Evolutionary conservation across 2,329 filamentous ascomycete species (phyloP).

Genomic region (Bipolaris victoriae): DNA sequence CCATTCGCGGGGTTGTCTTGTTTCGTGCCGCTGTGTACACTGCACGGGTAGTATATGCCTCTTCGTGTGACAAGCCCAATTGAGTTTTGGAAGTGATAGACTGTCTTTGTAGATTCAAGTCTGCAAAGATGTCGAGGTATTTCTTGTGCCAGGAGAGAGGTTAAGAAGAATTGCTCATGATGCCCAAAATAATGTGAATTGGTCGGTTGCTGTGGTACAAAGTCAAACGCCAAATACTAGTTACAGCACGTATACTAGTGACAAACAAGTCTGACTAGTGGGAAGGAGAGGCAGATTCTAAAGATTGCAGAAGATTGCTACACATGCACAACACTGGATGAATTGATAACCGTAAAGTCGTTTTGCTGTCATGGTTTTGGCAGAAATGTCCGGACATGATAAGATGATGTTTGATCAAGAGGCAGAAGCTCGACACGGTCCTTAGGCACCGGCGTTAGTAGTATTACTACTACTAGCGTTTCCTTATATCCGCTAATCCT

Average conservation of each 20-base stretch:
- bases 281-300: too few species aligned
- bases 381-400: too few species aligned
- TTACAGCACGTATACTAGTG: too few species aligned
- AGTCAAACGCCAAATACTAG: too few species aligned
- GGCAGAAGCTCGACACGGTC: constrained; percentile 13
- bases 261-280: too few species aligned
- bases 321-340: too few species aligned
- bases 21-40: too few species aligned
- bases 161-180: neutral
- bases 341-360: too few species aligned
- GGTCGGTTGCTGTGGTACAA: too few species aligned
- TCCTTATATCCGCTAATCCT: constrained; percentile 8
- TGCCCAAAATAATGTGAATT: too few species aligned
- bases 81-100: neutral
- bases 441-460: constrained; percentile 5
- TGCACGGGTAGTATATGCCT: neutral
- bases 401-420: constrained; percentile 6
- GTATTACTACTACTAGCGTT: constrained; percentile 1
- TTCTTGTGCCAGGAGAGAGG: neutral
- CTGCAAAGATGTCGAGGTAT: neutral
- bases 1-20: neutral
- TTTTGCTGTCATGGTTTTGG: too few species aligned
- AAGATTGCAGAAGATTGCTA: too few species aligned
- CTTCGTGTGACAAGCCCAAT: neutral
- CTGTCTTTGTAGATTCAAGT: neutral